Evolutionary conservation across 768 basidiomycete genomes (phyloP).

Genomic region (Hortiboletus flavorubellus): DNA sequence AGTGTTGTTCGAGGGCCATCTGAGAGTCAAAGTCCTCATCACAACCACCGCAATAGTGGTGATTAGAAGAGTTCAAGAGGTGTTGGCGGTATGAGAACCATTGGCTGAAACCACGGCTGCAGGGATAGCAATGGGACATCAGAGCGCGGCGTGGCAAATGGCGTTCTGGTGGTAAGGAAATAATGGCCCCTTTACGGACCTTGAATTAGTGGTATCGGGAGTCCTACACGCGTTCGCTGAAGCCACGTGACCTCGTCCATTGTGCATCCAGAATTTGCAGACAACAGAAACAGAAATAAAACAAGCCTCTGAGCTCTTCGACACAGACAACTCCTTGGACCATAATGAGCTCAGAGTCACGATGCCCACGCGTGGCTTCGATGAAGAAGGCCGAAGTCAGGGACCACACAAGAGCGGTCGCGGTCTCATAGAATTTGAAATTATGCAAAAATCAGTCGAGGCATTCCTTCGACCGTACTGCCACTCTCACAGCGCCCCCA

Average conservation of each 20-base stretch:
- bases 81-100: slow-evolving; percentile 36
- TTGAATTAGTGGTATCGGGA: slow-evolving; percentile 13
- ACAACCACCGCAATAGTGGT: slow-evolving; percentile 48
- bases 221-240: slow-evolving; percentile 29
- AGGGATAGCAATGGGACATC: slow-evolving; percentile 37
- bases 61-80: slow-evolving; percentile 32
- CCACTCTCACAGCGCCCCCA: neutral
- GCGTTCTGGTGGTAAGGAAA: too few species aligned
- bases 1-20: slow-evolving; percentile 47
- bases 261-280: too few species aligned
- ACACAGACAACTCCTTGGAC: slow-evolving; percentile 94
- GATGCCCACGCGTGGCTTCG: slow-evolving; percentile 96
- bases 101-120: slow-evolving; percentile 36
- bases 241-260: slow-evolving; percentile 25
- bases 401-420: slow-evolving; percentile 82
- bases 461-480: slow-evolving; percentile 10
- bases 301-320: slow-evolving; percentile 98
- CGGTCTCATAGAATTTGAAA: slow-evolving; percentile 90
- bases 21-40: slow-evolving; percentile 41
- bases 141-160: too few species aligned
- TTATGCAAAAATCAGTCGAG: slow-evolving; percentile 89
- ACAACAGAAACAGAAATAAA: slow-evolving; percentile 93
- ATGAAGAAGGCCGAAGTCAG: slow-evolving; percentile 99
- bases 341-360: slow-evolving; percentile 99
- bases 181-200: too few species aligned